A percentile compares a stretch with the other conserved stretches of the same genome.
phyloP scores from a whole-genome alignment of 176 grass and related monocot genomes.

The Paspalum vaginatum region DNA sequence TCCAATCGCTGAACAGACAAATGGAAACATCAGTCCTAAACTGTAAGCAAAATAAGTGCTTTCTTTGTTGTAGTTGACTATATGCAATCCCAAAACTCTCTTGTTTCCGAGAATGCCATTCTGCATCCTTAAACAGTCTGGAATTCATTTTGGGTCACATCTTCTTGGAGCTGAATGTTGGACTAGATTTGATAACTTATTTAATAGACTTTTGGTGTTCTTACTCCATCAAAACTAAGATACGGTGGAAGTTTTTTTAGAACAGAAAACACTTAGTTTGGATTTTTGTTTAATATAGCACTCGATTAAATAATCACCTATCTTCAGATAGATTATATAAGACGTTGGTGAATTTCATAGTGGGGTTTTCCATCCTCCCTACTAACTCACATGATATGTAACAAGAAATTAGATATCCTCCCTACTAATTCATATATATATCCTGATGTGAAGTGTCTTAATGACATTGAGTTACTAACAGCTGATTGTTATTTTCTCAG shows the following conservation, averaged over 20 bases:
- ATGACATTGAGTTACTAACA: neutral
- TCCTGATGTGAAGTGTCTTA: neutral
- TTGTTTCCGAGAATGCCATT: neutral
- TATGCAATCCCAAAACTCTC: neutral
- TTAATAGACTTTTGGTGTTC: neutral
- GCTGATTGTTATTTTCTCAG: neutral
- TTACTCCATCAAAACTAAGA: neutral
- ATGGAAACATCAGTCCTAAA: neutral
- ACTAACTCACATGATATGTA: neutral
- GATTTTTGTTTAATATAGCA: neutral
- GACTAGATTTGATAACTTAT: constrained; percentile 7
- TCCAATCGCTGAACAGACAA: neutral
- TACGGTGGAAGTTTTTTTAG: neutral
- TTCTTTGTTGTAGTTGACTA: constrained; percentile 1
- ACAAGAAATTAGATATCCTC: neutral
- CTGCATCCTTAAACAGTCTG: neutral
- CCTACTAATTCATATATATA: neutral
- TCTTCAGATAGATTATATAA: neutral
- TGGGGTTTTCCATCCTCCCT: neutral
- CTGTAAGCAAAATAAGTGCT: neutral
- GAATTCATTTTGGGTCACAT: neutral
- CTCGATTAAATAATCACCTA: neutral
- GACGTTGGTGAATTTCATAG: neutral
- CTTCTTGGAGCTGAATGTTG: neutral
- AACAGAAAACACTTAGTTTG: neutral